Evolutionary conservation across 495 filamentous ascomycete species (phyloP).

Genomic region (Geopyxis carbonaria): DNA sequence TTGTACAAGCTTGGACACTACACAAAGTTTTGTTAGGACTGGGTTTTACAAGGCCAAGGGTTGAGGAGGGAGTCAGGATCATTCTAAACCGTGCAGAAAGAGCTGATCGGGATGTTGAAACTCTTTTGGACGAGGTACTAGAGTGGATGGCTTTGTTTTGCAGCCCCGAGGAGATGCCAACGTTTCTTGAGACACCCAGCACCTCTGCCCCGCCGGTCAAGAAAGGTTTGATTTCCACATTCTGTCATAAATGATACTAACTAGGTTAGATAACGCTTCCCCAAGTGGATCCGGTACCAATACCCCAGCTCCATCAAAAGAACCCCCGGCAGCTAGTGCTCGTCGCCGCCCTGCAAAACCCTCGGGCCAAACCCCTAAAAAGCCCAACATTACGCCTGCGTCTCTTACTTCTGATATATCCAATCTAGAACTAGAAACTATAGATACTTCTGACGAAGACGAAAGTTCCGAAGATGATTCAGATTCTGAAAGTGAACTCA

Average conservation of each 20-base stretch:
- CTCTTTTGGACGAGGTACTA: conserved; percentile 52
- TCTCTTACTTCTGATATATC: conserved; percentile 13
- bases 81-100: neutral
- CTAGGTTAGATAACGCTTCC: too few relatives aligned
- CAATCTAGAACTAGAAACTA: conserved; percentile 16
- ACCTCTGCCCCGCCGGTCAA: too few relatives aligned
- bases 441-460: conserved; percentile 22
- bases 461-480: conserved; percentile 26
- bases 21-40: conserved; percentile 47
- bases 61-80: conserved; percentile 42
- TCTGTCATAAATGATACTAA: too few relatives aligned
- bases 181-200: too few relatives aligned
- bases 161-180: too few relatives aligned
- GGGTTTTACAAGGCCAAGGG: conserved; percentile 46
- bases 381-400: neutral
- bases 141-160: conserved; percentile 71
- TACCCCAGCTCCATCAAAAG: too few relatives aligned
- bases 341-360: too few relatives aligned
- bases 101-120: neutral
- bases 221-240: too few relatives aligned
- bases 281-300: too few relatives aligned
- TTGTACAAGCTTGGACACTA: conserved; percentile 63
- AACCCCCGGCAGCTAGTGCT: too few relatives aligned
- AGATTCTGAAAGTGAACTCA: conserved; percentile 39
- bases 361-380: conserved; percentile 14